phyloP scores from a whole-genome alignment of 176 grass and related monocot genomes.

The Cenchrus americanus region DNA sequence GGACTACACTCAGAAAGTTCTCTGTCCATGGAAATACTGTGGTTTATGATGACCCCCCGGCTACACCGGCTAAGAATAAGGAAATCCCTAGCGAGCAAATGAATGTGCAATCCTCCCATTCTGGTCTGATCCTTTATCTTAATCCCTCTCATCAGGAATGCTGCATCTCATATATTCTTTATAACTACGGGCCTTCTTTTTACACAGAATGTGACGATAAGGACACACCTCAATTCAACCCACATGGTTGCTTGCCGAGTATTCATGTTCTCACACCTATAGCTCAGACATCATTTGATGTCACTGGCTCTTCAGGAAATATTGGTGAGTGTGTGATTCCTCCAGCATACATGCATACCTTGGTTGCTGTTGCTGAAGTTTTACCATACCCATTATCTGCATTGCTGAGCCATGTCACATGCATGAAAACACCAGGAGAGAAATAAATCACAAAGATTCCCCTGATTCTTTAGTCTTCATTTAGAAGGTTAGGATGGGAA shows the following conservation, averaged over 20 bases:
- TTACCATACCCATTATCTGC: background rate
- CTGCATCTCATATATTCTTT: slow-evolving; percentile 34
- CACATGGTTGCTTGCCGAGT: slow-evolving; percentile 23
- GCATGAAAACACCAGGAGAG: background rate
- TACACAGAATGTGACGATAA: slow-evolving; percentile 47
- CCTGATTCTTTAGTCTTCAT: slow-evolving; percentile 1
- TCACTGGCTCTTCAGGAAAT: slow-evolving; percentile 62
- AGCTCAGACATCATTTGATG: slow-evolving; percentile 55
- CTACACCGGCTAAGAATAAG: slow-evolving; percentile 46
- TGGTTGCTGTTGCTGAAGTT: slow-evolving; percentile 2
- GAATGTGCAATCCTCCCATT: slow-evolving; percentile 45
- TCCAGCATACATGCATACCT: background rate
- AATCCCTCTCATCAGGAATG: background rate
- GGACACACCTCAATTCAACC: slow-evolving; percentile 42
- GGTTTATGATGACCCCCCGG: slow-evolving; percentile 28
- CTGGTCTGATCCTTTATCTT: slow-evolving; percentile 53
- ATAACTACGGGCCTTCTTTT: slow-evolving; percentile 29
- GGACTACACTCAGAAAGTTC: slow-evolving; percentile 39
- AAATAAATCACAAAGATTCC: background rate
- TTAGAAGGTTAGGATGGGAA: slow-evolving; percentile 8
- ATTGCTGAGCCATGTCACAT: slow-evolving; percentile 20
- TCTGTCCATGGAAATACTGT: slow-evolving; percentile 39
- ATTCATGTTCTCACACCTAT: slow-evolving; percentile 56
- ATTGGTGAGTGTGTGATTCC: slow-evolving; percentile 56
- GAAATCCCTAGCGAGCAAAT: slow-evolving; percentile 44